phyloP scores from a whole-genome alignment of 164 flowering plant genomes.

The Malania oleifera region DNA sequence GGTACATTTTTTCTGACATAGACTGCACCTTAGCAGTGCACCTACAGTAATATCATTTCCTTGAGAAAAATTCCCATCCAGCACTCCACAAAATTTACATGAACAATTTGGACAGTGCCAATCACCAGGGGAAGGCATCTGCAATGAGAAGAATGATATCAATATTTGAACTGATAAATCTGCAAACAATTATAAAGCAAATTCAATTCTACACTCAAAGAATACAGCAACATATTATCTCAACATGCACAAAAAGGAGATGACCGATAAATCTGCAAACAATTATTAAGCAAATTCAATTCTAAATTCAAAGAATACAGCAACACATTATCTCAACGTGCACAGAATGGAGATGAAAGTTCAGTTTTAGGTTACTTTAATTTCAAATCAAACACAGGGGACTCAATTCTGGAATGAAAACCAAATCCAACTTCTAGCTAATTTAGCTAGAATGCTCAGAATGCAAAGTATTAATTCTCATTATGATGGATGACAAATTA shows the following conservation, averaged over 20 bases:
- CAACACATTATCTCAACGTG: too few species aligned
- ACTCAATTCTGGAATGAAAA: too few species aligned
- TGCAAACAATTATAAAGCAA: neutral
- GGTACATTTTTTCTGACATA: constrained; percentile 79
- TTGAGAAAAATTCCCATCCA: constrained; percentile 18
- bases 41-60: constrained; percentile 19
- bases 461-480: too few species aligned
- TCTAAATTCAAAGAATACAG: too few species aligned
- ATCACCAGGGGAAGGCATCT: constrained; percentile 91
- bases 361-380: too few species aligned
- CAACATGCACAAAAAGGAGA: neutral
- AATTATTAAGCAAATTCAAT: too few species aligned
- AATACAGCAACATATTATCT: neutral
- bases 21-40: constrained; percentile 43
- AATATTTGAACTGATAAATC: neutral
- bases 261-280: neutral
- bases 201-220: neutral
- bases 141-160: constrained; percentile 20
- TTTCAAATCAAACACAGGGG: too few species aligned
- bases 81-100: constrained; percentile 73
- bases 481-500: too few species aligned
- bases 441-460: too few species aligned
- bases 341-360: too few species aligned
- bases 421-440: too few species aligned
- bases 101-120: constrained; percentile 96